These are phyloP conservation scores for Colletotrichum cuscutae DNA, from an alignment of 2,329 filamentous ascomycete genomes.

Conservation along the genomic window DNA sequence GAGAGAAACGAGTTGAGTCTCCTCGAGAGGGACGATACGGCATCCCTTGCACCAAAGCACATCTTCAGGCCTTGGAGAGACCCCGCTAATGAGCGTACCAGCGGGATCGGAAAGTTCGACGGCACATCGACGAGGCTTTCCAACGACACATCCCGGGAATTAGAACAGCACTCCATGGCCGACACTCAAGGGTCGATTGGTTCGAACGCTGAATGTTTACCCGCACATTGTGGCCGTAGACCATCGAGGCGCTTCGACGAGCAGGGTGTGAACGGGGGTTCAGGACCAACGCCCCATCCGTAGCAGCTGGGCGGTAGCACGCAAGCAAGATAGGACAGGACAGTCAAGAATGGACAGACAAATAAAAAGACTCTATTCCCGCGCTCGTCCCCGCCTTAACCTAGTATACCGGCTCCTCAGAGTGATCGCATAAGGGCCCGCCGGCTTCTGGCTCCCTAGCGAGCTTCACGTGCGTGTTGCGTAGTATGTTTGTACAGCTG, in stretches of 20 bases:
- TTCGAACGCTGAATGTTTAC: background rate
- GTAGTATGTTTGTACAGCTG: constrained; percentile 45
- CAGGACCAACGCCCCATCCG: background rate
- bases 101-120: constrained; percentile 9
- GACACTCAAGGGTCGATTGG: background rate
- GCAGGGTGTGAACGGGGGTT: background rate
- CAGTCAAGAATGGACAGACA: constrained; percentile 21
- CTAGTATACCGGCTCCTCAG: constrained; percentile 26
- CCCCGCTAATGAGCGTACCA: background rate
- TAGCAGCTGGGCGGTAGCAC: background rate
- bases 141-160: constrained; percentile 6
- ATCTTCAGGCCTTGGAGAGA: constrained; percentile 1
- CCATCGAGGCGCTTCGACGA: background rate
- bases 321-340: background rate
- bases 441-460: constrained; percentile 27
- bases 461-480: constrained; percentile 30
- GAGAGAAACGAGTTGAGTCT: constrained; percentile 39
- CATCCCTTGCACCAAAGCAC: constrained; percentile 16
- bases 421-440: constrained; percentile 12
- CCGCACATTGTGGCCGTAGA: background rate
- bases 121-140: constrained; percentile 29
- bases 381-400: constrained; percentile 30
- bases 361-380: constrained; percentile 36
- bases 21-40: constrained; percentile 37
- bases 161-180: background rate